Percentiles rank a stretch among this genome's conserved stretches.
Conservation (phyloP, 306 rosid species). For the Rosa chinensis region DNA sequence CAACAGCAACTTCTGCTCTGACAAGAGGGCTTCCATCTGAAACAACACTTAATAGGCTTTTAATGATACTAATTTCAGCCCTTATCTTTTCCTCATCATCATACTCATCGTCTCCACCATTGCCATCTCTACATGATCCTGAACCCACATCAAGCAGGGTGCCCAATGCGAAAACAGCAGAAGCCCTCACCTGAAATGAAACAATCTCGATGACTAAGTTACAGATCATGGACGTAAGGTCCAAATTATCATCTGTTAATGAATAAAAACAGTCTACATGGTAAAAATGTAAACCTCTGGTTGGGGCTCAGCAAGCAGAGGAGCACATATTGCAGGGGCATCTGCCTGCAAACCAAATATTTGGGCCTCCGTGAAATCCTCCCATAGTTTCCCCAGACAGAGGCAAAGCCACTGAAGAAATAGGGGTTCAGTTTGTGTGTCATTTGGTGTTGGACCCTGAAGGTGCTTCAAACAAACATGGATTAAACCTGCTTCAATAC, state of each 20-base stretch:
- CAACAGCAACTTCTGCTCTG: conserved; percentile 96
- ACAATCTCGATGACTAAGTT: conserved; percentile 9
- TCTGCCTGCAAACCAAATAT: conserved; percentile 71
- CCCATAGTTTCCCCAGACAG: conserved; percentile 97
- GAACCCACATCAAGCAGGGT: conserved; percentile 88
- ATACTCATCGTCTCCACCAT: conserved; percentile 79
- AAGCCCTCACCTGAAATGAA: conserved; percentile 89
- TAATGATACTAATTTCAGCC: conserved; percentile 80
- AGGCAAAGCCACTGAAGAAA: conserved; percentile 99
- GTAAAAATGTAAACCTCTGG: conserved; percentile 69
- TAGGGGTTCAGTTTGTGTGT: conserved; percentile 79
- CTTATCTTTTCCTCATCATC: conserved; percentile 88
- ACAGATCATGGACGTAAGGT: conserved; percentile 7
- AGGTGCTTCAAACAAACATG: conserved; percentile 90
- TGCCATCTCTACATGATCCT: conserved; percentile 60
- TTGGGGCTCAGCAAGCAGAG: conserved; percentile 78
- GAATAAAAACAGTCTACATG: conserved; percentile 17
- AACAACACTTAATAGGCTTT: conserved; percentile 73
- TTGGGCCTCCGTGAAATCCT: conserved; percentile 83
- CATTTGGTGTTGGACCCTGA: conserved; percentile 80
- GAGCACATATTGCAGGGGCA: conserved; percentile 70
- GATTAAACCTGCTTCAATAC: conserved; percentile 75
- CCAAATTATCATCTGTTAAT: conserved; percentile 7
- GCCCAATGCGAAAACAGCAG: conserved; percentile 93
- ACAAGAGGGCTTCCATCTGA: conserved; percentile 98